Conservation (phyloP, 2,329 filamentous ascomycete species). For the Apiospora pterosperma region DNA sequence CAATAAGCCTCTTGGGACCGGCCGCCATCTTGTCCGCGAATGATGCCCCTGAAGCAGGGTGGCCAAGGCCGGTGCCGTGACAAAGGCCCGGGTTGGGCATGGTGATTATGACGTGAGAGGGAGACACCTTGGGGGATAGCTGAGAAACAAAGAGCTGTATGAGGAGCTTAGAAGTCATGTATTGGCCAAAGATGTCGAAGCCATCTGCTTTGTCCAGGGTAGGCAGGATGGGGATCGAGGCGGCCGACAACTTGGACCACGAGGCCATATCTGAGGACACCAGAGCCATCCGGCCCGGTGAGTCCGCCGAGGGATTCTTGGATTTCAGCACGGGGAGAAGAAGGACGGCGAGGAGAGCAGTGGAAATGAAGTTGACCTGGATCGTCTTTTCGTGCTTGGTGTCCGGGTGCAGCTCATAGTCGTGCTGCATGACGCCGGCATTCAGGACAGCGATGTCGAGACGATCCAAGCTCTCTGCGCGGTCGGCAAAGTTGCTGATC, state of each 20-base stretch:
- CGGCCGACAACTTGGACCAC: neutral
- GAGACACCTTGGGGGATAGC: slow-evolving; percentile 20
- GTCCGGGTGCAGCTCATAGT: neutral
- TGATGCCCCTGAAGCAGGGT: neutral
- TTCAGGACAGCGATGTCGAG: slow-evolving; percentile 38
- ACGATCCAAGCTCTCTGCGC: slow-evolving; percentile 24
- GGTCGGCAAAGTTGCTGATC: slow-evolving; percentile 31
- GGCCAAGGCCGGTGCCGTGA: slow-evolving; percentile 3
- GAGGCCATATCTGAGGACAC: slow-evolving; percentile 18
- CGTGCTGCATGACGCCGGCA: slow-evolving; percentile 21
- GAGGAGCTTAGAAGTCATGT: slow-evolving; percentile 25
- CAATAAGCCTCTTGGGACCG: slow-evolving; percentile 13
- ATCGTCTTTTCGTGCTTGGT: slow-evolving; percentile 39
- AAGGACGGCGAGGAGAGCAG: slow-evolving; percentile 42
- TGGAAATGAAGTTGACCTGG: slow-evolving; percentile 49
- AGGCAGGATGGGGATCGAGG: slow-evolving; percentile 8
- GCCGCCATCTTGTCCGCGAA: neutral
- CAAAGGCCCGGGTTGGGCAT: slow-evolving; percentile 4
- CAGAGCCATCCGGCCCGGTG: slow-evolving; percentile 10
- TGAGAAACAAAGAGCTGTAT: slow-evolving; percentile 29
- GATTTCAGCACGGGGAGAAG: slow-evolving; percentile 36
- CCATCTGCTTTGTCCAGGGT: neutral
- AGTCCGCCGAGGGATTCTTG: neutral
- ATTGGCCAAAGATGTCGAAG: slow-evolving; percentile 14
- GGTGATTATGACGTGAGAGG: slow-evolving; percentile 7